These are phyloP conservation scores for Aspergillus puulaauensis DNA, from an alignment of 2,329 filamentous ascomycete species.

Conservation along the genomic window DNA sequence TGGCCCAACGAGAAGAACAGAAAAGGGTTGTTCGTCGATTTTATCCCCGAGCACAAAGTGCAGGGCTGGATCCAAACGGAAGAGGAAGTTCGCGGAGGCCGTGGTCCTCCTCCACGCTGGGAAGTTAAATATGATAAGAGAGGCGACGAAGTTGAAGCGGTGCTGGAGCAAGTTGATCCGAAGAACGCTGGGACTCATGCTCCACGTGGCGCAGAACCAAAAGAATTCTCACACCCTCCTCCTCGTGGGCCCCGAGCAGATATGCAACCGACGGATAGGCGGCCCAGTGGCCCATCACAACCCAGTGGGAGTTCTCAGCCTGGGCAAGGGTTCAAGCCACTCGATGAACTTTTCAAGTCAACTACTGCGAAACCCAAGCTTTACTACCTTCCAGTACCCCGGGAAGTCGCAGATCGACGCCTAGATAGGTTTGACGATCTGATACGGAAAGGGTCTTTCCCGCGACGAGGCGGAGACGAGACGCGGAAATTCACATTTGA, in stretches of 20 bases:
- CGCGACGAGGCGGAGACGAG: conserved; percentile 48
- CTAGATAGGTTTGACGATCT: conserved; percentile 58
- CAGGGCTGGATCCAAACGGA: conserved; percentile 73
- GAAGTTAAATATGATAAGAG: conserved; percentile 69
- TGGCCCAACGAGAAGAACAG: conserved; percentile 88
- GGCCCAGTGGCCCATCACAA: conserved; percentile 25
- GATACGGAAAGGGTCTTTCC: conserved; percentile 37
- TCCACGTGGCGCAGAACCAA: conserved; percentile 12
- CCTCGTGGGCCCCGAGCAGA: conserved; percentile 28
- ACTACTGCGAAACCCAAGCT: conserved; percentile 64
- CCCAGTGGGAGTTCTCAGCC: conserved; percentile 20
- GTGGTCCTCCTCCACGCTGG: conserved; percentile 56
- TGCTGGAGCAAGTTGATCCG: conserved; percentile 52
- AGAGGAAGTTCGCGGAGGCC: conserved; percentile 48
- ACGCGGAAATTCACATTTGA: conserved; percentile 75
- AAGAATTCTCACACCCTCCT: conserved; percentile 21
- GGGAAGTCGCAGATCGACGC: conserved; percentile 64
- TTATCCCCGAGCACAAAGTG: conserved; percentile 74
- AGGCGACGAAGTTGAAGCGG: conserved; percentile 57
- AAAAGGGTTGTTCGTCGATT: conserved; percentile 85
- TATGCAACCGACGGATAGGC: conserved; percentile 22
- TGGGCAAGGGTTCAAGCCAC: conserved; percentile 52
- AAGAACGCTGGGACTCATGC: conserved; percentile 19
- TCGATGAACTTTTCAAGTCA: conserved; percentile 61
- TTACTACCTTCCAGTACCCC: conserved; percentile 65